Evolutionary conservation across 1,284 basidiomycete species (phyloP), one percentile per base, ranked within the genome.

Genomic region (Moesziomyces antarcticus): DNA sequence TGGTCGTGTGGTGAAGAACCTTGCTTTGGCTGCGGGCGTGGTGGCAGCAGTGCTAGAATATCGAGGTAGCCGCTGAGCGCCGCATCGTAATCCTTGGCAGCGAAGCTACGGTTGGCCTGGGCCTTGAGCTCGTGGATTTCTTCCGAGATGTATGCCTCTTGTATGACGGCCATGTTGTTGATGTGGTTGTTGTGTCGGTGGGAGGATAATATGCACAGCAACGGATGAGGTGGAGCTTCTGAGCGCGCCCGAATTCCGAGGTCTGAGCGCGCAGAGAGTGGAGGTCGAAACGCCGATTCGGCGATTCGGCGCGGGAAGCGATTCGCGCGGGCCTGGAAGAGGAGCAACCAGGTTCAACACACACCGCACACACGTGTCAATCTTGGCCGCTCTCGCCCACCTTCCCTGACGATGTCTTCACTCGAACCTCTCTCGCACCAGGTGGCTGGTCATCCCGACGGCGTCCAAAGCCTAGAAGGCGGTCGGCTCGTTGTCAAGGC

Each of bases 401-500:
- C 30, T 33, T 13, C 30, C 30, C 11, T 8, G 54, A 48, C 24
- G 46, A 46, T 40, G 35, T 42, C 51, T 0, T 49, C 48, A 13
- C 48, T 69, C n/a, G 50, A n/a, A 13, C 85, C 87, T 1, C 86
- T 89, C 50, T 82, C 84, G 1, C 85, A 86, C 67, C 94, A 97
- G 85, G 93, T 97, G 40, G 95, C 92, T 21, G 95, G 95, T 0
- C 95, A 98, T 81, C 86, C 89, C 13, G 91, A 91, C 6, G 81
- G 81, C 41, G 89, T 97, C 27, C 87, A 90, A 65, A 87, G 89
- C 10, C 90, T 90, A 27, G 90, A 90, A 64, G 92, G 92, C 74
- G 91, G 90, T 10, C 89, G 89, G 3, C 87, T 94, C 24, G 87
- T 98, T 53, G 91, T 97, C 86, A 97, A 98, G 86, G 89, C 91